Evolutionary conservation across 1,284 basidiomycete species (phyloP).

Genomic region (Malassezia sympodialis): DNA sequence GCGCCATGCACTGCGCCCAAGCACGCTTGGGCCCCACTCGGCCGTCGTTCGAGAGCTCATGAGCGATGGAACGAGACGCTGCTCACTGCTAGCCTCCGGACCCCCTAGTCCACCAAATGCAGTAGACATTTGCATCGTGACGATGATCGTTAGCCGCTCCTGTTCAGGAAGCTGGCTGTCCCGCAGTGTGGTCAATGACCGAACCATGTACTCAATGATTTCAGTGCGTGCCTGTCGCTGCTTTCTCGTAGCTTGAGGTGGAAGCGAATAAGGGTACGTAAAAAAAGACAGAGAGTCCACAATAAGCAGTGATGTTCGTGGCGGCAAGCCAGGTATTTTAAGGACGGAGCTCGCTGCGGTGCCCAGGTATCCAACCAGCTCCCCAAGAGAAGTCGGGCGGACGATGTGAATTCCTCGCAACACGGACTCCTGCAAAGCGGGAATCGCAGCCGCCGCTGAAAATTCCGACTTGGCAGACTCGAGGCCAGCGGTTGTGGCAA

Average conservation of each 20-base stretch:
- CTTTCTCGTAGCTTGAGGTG: constrained; percentile 1
- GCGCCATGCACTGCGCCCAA: constrained; percentile 14
- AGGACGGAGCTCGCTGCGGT: constrained; percentile 6
- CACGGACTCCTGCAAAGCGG: background rate
- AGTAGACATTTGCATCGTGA: constrained; percentile 14
- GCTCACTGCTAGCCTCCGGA: background rate
- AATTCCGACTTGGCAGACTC: background rate
- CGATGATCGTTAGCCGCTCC: constrained; percentile 8
- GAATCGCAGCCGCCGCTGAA: background rate
- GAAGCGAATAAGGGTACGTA: constrained; percentile 2
- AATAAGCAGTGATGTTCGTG: constrained; percentile 12
- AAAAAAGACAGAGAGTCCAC: constrained; percentile 15
- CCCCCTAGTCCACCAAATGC: background rate
- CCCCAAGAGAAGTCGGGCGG: constrained; percentile 2
- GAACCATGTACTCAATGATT: background rate
- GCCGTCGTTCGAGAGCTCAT: background rate
- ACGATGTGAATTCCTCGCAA: constrained; percentile 14
- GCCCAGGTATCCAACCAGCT: constrained; percentile 10
- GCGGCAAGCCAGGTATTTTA: constrained; percentile 13
- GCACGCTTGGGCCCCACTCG: constrained; percentile 15
- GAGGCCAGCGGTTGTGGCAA: background rate
- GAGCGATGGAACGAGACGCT: constrained; percentile 5
- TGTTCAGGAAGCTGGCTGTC: constrained; percentile 13
- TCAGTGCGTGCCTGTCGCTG: constrained; percentile 10
- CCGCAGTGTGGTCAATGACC: constrained; percentile 10